A percentile compares a stretch with the other conserved stretches of the same genome.
Conservation (phyloP, 2,329 filamentous ascomycete genomes). For the Macrophomina pseudophaseolina region DNA sequence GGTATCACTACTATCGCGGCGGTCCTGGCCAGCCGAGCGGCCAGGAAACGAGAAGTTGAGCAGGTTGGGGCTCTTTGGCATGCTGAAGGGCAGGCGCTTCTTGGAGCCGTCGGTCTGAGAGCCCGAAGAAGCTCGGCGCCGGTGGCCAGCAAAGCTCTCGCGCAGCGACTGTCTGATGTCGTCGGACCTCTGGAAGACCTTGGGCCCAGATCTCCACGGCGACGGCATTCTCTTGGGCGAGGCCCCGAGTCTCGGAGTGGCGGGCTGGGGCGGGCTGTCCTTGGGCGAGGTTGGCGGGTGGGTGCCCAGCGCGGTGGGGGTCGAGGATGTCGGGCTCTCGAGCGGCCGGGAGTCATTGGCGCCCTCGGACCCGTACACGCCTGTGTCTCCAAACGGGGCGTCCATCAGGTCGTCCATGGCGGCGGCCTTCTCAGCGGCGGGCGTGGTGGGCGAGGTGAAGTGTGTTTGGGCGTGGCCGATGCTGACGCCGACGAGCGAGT, state of each 20-base stretch:
- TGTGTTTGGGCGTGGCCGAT: constrained; percentile 63
- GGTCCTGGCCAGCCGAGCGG: constrained; percentile 32
- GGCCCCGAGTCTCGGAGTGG: constrained; percentile 5
- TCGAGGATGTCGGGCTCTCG: neutral
- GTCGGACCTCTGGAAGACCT: constrained; percentile 42
- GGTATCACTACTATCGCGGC: constrained; percentile 1
- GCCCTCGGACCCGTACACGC: constrained; percentile 40
- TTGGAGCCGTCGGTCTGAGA: constrained; percentile 40
- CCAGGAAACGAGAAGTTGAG: constrained; percentile 44
- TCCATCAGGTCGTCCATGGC: constrained; percentile 55
- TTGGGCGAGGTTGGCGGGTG: constrained; percentile 22
- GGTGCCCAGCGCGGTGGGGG: constrained; percentile 3
- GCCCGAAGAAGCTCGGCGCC: constrained; percentile 48
- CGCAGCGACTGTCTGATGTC: constrained; percentile 45
- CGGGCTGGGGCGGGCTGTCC: constrained; percentile 27
- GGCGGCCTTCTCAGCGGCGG: constrained; percentile 64
- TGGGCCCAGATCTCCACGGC: constrained; percentile 51
- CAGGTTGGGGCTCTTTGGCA: constrained; percentile 45
- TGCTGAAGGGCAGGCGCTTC: constrained; percentile 43
- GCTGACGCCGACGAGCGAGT: constrained; percentile 62
- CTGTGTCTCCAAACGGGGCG: constrained; percentile 53
- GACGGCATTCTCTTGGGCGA: constrained; percentile 45
- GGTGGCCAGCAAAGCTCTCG: constrained; percentile 44
- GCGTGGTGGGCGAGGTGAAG: constrained; percentile 61
- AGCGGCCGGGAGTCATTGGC: constrained; percentile 23